Conservation (phyloP, 2,329 filamentous ascomycete species). For the Fusarium foetens region DNA sequence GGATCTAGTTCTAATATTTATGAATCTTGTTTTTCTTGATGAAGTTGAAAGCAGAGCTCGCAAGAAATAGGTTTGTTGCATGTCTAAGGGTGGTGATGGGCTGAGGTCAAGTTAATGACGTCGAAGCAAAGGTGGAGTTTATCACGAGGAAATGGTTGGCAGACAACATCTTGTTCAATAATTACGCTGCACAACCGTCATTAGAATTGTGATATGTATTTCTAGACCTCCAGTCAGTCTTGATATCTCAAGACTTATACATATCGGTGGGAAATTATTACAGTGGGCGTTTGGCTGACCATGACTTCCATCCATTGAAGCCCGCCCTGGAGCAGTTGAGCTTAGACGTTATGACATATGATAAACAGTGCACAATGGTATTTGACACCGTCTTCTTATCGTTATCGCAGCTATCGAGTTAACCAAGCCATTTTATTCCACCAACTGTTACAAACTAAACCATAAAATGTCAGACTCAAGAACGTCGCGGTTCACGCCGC, state of each 20-base stretch:
- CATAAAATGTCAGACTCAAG: slow-evolving; percentile 54
- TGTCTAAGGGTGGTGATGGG: not conserved
- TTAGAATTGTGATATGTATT: not conserved
- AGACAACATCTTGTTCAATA: not conserved
- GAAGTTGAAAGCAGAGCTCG: not conserved
- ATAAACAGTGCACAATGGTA: not conserved
- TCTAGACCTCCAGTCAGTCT: too few relatives aligned
- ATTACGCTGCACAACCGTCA: not conserved
- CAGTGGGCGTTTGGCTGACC: not conserved
- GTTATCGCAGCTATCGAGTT: slow-evolving; percentile 4
- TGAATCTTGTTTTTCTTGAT: not conserved
- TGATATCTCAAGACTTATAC: not conserved
- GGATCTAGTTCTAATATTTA: not conserved
- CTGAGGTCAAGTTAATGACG: slow-evolving; percentile 28
- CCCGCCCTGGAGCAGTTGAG: not conserved
- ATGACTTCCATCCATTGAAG: not conserved
- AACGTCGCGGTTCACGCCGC: slow-evolving; percentile 75
- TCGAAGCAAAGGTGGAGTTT: slow-evolving; percentile 28
- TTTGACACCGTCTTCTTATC: slow-evolving; percentile 11
- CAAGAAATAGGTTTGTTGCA: not conserved
- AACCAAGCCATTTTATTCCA: slow-evolving; percentile 2
- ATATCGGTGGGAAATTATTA: not conserved
- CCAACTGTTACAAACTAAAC: not conserved
- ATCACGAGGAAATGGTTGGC: not conserved
- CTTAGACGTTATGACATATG: not conserved